A percentile compares a stretch with the other conserved stretches of the same genome.
These are phyloP conservation scores for Haematococcus lacustris DNA, from an alignment of 139 green algal species.

Conservation along the genomic window DNA sequence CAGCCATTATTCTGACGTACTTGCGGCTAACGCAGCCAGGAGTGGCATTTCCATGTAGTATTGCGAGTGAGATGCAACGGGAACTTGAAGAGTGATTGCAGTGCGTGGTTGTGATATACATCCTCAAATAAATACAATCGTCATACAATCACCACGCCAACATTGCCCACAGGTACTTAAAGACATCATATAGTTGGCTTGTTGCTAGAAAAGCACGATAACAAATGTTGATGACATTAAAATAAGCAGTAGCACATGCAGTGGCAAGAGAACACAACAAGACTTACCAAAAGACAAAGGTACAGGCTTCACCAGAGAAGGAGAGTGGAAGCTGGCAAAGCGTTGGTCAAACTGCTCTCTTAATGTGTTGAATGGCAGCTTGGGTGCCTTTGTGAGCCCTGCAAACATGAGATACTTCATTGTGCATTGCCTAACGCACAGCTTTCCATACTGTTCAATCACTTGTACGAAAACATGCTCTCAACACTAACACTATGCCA, in stretches of 20 bases:
- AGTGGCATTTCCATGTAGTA: no score
- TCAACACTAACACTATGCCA: background rate
- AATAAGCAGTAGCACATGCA: background rate
- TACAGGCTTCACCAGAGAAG: background rate
- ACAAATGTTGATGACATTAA: no score
- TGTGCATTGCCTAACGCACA: background rate
- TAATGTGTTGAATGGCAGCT: conserved; percentile 46
- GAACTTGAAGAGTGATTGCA: no score
- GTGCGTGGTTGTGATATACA: no score
- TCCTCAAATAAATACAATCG: no score
- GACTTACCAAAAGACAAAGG: background rate
- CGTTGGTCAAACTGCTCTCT: conserved; percentile 63
- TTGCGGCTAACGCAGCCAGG: no score
- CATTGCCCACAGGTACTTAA: no score
- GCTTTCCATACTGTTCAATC: background rate
- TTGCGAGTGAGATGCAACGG: no score
- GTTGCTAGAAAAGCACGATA: no score
- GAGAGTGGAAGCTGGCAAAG: conserved; percentile 40
- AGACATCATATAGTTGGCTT: no score
- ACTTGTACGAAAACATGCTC: background rate
- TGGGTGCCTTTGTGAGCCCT: conserved; percentile 3
- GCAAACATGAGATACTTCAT: background rate
- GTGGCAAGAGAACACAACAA: background rate
- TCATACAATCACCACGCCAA: no score
- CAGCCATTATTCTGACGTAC: no score